Conservation (phyloP, 1,139 yeast species). For the Scheffersomyces titani region DNA sequence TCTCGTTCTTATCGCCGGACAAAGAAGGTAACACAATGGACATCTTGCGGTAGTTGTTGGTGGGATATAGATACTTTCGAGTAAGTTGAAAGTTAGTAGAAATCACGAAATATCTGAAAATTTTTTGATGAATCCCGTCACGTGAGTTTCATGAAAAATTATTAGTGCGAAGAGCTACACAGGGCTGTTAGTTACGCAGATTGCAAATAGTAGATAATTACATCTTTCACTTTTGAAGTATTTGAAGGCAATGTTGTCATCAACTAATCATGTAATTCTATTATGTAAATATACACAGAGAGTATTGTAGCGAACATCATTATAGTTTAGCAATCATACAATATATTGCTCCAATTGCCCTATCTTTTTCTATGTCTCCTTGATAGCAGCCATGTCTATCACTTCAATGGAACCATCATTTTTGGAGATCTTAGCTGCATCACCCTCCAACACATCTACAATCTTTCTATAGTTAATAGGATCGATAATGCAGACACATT, state of each 20-base stretch:
- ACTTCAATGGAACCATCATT: conserved; percentile 78
- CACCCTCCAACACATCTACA: conserved; percentile 61
- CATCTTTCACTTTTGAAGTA: background rate
- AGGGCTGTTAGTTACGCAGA: background rate
- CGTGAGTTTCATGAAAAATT: background rate
- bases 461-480: conserved; percentile 81
- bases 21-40: conserved; percentile 41
- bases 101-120: conserved; percentile 12
- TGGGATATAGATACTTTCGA: background rate
- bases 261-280: background rate
- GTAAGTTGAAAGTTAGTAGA: background rate
- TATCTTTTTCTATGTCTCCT: conserved; percentile 35
- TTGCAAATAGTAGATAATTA: background rate
- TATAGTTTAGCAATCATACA: background rate
- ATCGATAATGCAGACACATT: conserved; percentile 74
- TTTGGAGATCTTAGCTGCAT: conserved; percentile 45
- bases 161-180: background rate
- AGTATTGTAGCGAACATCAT: background rate
- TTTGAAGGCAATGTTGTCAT: too few species aligned
- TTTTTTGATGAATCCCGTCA: conserved; percentile 10
- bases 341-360: conserved; percentile 26
- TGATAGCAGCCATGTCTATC: conserved; percentile 83
- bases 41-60: conserved; percentile 16
- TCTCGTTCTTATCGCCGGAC: conserved; percentile 46
- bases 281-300: background rate